Conservation (phyloP, 495 filamentous ascomycete species). For the Bombardia bombarda region DNA sequence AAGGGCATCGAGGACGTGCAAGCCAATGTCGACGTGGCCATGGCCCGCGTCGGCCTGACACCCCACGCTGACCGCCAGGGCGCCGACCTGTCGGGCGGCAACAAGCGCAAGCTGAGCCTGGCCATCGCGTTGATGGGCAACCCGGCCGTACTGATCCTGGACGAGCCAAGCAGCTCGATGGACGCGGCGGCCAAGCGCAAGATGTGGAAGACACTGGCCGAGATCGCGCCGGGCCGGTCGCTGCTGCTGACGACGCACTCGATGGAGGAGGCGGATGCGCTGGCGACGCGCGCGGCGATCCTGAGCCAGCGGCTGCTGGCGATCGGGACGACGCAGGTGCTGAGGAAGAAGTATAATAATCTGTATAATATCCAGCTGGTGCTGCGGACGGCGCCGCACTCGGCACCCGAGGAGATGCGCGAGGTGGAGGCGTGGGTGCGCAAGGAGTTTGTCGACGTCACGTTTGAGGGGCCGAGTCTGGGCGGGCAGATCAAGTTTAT, state of each 20-base stretch:
- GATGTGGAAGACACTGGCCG: constrained; percentile 61
- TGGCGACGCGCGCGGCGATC: constrained; percentile 60
- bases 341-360: constrained; percentile 52
- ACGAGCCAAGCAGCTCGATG: constrained; percentile 59
- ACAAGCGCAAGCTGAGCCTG: constrained; percentile 50
- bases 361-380: constrained; percentile 61
- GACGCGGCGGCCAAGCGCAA: constrained; percentile 62
- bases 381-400: constrained; percentile 59
- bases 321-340: constrained; percentile 50
- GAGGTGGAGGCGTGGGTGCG: constrained; percentile 52
- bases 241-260: constrained; percentile 62
- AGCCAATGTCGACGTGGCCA: constrained; percentile 49
- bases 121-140: constrained; percentile 75
- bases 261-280: constrained; percentile 70
- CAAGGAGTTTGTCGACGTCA: constrained; percentile 45
- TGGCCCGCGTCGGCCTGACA: constrained; percentile 48
- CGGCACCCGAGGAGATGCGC: constrained; percentile 53
- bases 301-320: constrained; percentile 56
- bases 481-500: constrained; percentile 75
- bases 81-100: constrained; percentile 44
- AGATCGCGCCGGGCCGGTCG: constrained; percentile 48
- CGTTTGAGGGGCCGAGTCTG: constrained; percentile 58
- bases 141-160: constrained; percentile 61
- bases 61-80: constrained; percentile 47
- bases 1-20: constrained; percentile 49